phyloP scores from a whole-genome alignment of 2,329 filamentous ascomycete genomes.

The Whalleya microplaca region DNA sequence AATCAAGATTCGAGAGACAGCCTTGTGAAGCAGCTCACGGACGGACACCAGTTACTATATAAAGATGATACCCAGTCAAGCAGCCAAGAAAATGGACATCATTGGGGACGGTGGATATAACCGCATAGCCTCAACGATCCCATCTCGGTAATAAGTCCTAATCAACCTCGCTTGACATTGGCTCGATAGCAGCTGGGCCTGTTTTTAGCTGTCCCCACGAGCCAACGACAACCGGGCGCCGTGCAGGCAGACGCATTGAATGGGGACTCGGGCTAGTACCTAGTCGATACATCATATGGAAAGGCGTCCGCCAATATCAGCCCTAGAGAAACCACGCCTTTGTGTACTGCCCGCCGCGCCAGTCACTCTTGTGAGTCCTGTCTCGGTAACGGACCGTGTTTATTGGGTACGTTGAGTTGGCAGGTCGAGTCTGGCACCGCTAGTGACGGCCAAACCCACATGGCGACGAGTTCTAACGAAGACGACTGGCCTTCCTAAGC shows the following conservation, averaged over 20 bases:
- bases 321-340: neutral
- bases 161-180: neutral
- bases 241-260: too few relatives aligned
- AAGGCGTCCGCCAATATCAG: neutral
- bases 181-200: too few relatives aligned
- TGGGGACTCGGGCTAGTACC: too few relatives aligned
- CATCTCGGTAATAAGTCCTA: neutral
- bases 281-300: too few relatives aligned
- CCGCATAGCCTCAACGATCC: neutral
- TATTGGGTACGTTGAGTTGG: neutral
- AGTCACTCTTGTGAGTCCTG: too few relatives aligned
- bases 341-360: neutral
- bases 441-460: neutral
- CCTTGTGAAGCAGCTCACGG: neutral
- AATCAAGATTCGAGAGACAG: neutral
- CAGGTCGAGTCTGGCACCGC: neutral
- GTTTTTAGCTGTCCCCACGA: too few relatives aligned
- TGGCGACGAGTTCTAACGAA: neutral
- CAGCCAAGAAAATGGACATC: neutral
- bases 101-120: neutral
- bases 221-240: too few relatives aligned
- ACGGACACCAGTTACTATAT: neutral
- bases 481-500: neutral
- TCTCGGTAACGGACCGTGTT: neutral
- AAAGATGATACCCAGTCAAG: neutral